Base-by-base conservation (phyloP, 1,139 yeast genomes). In the Trichomonascaceae sp. region DNA sequence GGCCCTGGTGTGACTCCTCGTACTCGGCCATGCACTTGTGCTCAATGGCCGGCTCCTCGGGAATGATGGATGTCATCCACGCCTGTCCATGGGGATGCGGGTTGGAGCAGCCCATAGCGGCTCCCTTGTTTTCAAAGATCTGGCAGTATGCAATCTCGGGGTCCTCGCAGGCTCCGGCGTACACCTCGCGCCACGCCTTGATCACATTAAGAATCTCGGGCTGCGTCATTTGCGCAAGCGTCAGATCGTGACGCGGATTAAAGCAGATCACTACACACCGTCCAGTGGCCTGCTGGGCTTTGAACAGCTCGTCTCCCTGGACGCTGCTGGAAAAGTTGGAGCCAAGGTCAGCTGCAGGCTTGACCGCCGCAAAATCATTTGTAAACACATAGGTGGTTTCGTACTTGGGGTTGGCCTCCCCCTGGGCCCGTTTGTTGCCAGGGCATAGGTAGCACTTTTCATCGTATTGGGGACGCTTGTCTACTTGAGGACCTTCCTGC, bases 71-170 rank as follows among this genome's bases (percentile, higher is more conserved):
- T 35, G 78, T 64, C 55, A 80, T 72, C 89, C 89, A 78, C 6
- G 80, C 84, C 57, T 78, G 89, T 16, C 67, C 65, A 41, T 78
- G 89, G 11, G 87, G 87, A 52, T 78, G 89, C 3, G 85, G 80
- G 49, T 78, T 78, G 2, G 85, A 76, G 49, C 87, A 78, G 26
- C 89, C 87, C 89, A 78, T 78, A 5, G 81, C 80, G 33, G 73
- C 64, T 18, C 89, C 89, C 57, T 77, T 78, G 54, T 78, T 78
- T 50, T 78, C 89, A 50, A 78, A 78, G 30, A 78, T 75, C 57
- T 77, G 87, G 41, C 78, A 59, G 55, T 78, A 77, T 26, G 42
- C 43, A 17, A 77, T 71, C 18, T 68, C 68, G 3, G 54, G 52
- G 22, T 62, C 63, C 4, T 49, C 51, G 6, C 43, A 36, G 1